Conservation (phyloP, 495 filamentous ascomycete species). For the Platismatia glauca region DNA sequence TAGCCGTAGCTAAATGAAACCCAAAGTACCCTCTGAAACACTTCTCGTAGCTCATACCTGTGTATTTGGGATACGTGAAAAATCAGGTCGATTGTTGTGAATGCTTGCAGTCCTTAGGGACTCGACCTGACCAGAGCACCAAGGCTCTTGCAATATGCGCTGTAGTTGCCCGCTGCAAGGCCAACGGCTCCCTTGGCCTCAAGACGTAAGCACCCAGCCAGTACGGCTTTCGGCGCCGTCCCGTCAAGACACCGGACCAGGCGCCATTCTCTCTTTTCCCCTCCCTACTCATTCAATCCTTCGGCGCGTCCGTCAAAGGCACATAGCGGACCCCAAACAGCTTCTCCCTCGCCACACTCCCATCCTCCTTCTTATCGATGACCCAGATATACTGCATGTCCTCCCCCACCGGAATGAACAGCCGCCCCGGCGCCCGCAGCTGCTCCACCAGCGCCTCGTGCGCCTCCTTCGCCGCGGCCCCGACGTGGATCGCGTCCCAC, state of each 20-base stretch:
- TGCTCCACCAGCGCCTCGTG: conserved; percentile 70
- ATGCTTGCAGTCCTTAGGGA: neutral
- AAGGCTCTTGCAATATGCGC: neutral
- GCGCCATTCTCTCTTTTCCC: neutral
- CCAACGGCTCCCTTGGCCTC: too few species aligned
- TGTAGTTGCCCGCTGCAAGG: neutral
- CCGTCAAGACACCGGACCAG: neutral
- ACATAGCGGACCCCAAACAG: conserved; percentile 84
- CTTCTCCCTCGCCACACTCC: conserved; percentile 63
- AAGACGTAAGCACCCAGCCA: too few species aligned
- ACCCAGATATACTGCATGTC: conserved; percentile 73
- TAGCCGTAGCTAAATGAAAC: conserved; percentile 4
- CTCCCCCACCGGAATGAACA: conserved; percentile 81
- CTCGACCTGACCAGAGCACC: neutral
- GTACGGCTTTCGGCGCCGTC: neutral
- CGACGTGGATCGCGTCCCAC: conserved; percentile 93
- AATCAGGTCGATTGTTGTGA: neutral
- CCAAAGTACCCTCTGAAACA: conserved; percentile 5
- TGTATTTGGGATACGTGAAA: neutral
- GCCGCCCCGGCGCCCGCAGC: conserved; percentile 61
- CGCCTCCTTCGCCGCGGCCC: conserved; percentile 69
- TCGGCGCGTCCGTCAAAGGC: conserved; percentile 79
- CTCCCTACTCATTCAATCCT: conserved; percentile 8
- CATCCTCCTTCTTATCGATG: conserved; percentile 78
- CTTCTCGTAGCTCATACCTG: neutral